Base-by-base conservation (phyloP, 176 grass and related monocot species). In the Avena atlantica region DNA sequence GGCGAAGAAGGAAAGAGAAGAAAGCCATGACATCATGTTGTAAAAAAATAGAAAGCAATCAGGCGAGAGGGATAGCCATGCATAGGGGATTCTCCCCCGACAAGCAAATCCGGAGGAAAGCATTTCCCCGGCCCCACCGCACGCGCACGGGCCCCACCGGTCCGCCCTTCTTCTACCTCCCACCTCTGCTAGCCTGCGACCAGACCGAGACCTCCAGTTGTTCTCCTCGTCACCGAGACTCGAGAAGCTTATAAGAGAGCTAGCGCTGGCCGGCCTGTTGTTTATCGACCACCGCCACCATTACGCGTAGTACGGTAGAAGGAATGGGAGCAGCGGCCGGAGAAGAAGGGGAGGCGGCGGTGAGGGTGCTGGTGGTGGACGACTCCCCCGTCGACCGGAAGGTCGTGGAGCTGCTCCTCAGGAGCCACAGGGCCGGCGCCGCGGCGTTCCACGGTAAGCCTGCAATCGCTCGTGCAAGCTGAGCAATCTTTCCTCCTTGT, bases 311-410 rank as follows among this genome's bases (percentile, higher is more conserved):
- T 34, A 4, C 31, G 0, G 31, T 34, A 34, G 2, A 9, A 10
- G 9, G 27, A 25, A 77, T 78, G 56, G 84, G 80, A 58, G 56
- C 53, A 42, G 63, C 56, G 70, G 70, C 52, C n/a, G 83, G 13
- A 67, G 36, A 19, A 45, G 52, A 78, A 44, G 79, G 47, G 14
- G 55, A 21, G 47, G 83, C 50, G 69, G 56, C 50, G 75, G 56
- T 93, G 89, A 95, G 94, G 90, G 89, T 93, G 81, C 90, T 96
- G 94, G 89, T 96, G 68, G 94, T 96, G 50, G 94, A 96, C 70
- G 94, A 96, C 92, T 96, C 94, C 19, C 87, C 94, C 17, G 78
- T 93, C 24, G 94, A 96, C 81, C 78, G 94, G 79, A 93, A 74
- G 84, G 74, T 93, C 61, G 89, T 93, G 10, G 92, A 96, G 89